Evolutionary conservation across 1,139 yeast species (phyloP).

Genomic region (Sugiyamaella pinicola): DNA sequence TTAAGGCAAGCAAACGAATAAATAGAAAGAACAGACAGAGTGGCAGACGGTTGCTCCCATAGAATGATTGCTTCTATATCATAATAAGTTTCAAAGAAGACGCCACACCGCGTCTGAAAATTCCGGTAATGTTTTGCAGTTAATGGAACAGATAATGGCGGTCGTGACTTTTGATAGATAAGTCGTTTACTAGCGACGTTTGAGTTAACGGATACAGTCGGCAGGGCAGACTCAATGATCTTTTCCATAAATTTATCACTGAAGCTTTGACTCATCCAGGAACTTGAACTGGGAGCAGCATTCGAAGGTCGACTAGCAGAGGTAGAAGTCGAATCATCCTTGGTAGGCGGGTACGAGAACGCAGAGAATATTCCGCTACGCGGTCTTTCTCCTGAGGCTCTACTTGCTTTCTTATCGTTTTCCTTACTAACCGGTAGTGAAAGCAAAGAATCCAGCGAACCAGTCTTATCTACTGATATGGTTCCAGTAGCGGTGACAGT

Average conservation of each 20-base stretch:
- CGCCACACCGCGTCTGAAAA: constrained; percentile 59
- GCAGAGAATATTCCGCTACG: not conserved
- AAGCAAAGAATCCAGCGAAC: not conserved
- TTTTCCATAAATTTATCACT: constrained; percentile 10
- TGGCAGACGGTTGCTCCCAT: constrained; percentile 68
- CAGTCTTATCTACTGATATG: not conserved
- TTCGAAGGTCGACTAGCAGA: not conserved
- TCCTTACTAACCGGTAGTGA: not conserved
- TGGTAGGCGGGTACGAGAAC: not conserved
- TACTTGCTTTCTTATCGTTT: not conserved
- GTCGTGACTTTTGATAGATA: constrained; percentile 62
- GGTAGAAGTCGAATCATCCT: not conserved
- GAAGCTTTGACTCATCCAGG: constrained; percentile 7
- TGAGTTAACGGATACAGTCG: not conserved
- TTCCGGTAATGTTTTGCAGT: constrained; percentile 72
- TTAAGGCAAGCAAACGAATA: constrained; percentile 61
- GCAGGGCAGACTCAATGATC: constrained; percentile 10
- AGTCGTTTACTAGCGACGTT: constrained; percentile 42
- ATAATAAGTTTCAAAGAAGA: constrained; percentile 51
- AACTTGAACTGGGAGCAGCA: not conserved
- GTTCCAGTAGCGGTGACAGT: not conserved
- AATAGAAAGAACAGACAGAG: constrained; percentile 59
- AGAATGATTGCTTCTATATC: constrained; percentile 57
- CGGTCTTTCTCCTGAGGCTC: not conserved
- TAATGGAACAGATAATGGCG: constrained; percentile 65